phyloP scores from a whole-genome alignment of 1,284 basidiomycete species.

The Vanrija pseudolonga region DNA sequence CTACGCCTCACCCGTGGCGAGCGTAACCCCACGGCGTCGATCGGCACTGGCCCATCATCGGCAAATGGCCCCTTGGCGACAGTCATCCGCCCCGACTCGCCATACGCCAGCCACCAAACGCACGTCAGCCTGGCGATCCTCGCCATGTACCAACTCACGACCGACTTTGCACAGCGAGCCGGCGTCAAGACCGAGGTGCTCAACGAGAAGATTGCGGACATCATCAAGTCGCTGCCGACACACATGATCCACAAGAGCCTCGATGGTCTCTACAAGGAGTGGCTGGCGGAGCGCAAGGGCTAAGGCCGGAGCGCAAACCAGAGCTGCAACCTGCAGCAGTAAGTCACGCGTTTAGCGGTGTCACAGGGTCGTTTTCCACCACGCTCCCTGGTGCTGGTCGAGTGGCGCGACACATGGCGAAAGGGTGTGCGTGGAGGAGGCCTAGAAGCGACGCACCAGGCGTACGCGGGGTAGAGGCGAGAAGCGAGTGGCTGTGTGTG shows the following conservation, averaged over 20 bases:
- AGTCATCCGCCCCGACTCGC: slow-evolving; percentile 67
- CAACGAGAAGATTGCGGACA: slow-evolving; percentile 77
- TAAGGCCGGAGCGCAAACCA: background rate
- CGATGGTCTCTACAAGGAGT: slow-evolving; percentile 87
- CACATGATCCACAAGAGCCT: slow-evolving; percentile 81
- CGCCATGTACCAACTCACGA: slow-evolving; percentile 77
- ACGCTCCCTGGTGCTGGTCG: no score
- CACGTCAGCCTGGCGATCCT: slow-evolving; percentile 87
- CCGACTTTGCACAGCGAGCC: slow-evolving; percentile 73
- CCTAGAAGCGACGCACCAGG: no score
- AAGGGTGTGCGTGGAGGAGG: no score
- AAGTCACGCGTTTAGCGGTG: background rate
- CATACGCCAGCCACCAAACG: slow-evolving; percentile 81
- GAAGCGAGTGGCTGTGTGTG: no score
- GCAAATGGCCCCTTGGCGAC: slow-evolving; percentile 47
- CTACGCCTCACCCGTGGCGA: slow-evolving; percentile 83
- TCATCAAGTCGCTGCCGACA: slow-evolving; percentile 77
- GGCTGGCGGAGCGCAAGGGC: slow-evolving; percentile 48
- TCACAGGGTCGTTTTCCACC: no score
- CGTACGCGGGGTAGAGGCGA: no score
- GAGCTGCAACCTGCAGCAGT: no score
- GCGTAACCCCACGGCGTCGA: slow-evolving; percentile 64
- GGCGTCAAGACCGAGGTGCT: slow-evolving; percentile 64
- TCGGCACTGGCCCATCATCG: slow-evolving; percentile 55
- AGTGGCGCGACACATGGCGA: no score